Evolutionary conservation across 768 basidiomycete species (phyloP), one percentile per base, ranked within the genome.

Genomic region (Saitozyma sp.): DNA sequence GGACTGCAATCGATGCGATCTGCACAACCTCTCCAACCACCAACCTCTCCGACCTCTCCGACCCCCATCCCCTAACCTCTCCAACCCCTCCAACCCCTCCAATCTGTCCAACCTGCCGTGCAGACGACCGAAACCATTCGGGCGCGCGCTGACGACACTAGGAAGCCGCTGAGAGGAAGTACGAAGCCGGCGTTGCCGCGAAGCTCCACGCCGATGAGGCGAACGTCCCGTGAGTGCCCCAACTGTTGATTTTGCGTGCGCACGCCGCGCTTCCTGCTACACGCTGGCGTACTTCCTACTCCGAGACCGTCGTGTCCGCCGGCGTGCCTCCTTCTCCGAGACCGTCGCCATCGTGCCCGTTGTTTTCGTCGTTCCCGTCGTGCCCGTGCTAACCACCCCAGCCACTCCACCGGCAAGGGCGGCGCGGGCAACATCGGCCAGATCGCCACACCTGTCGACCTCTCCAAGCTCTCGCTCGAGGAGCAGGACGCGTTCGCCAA

Each of bases 401-500:
- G 64, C 10, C 59, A 60, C 61, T 55, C 59, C 29, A 37, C 50
- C 20, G 74, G 71, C 13, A 68, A 61, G 46, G 66, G 68, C 38
- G 63, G 54, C 9, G 59, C 70, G 54, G 75, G 71, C 58, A 69
- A 74, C 53, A 43, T 71, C 54, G 58, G 51, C 37, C 61, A 66
- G n/a, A 41, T 61, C 19, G 59, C 64, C 42, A 62, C 64, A 38
- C 56, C 64, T 9, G 71, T 60, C 37, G 69, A 71, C 40, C 38
- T 74, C 50, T 48, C 63, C 48, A 65, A 59, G 42, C 65, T 76
- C 52, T 64, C 70, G 8, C 60, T 70, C 29, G 76, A 79, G 54
- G 78, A 79, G 56, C 62, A 68, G 49, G 76, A 70, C 42, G 74
- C 76, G 3, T 54, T 68, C 53, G 65, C 64, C 17, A 74, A 69